Conservation (phyloP, 768 basidiomycete species). For the Rhodotorula diobovata region DNA sequence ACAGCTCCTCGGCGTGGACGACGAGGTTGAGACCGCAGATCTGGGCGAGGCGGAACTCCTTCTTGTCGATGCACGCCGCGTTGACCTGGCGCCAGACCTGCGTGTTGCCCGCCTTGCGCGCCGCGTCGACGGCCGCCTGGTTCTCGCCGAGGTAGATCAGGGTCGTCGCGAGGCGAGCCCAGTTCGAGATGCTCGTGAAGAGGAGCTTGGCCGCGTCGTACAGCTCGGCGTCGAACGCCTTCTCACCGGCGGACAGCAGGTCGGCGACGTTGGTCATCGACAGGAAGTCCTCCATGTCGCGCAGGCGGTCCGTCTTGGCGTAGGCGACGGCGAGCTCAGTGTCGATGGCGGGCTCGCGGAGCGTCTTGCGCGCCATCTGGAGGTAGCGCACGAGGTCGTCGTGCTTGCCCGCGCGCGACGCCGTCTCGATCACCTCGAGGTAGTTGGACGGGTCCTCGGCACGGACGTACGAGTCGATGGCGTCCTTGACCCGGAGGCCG, state of each 20-base stretch:
- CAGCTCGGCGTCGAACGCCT: constrained; percentile 96
- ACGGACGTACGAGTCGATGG: constrained; percentile 98
- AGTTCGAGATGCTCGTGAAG: constrained; percentile 96
- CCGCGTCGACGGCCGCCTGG: constrained; percentile 96
- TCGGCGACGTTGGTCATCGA: constrained; percentile 98
- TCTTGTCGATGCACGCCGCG: constrained; percentile 94
- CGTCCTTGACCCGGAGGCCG: constrained; percentile 94
- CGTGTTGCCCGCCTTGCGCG: constrained; percentile 98
- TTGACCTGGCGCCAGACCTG: constrained; percentile 99
- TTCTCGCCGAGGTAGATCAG: constrained; percentile 98
- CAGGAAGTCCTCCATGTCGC: constrained; percentile 99
- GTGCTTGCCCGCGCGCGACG: constrained; percentile 81
- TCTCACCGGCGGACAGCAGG: constrained; percentile 92
- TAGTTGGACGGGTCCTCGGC: constrained; percentile 93
- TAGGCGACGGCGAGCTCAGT: constrained; percentile 97
- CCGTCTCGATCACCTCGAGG: constrained; percentile 90
- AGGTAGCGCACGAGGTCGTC: constrained; percentile 95
- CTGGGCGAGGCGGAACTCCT: constrained; percentile 94
- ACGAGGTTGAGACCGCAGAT: constrained; percentile 98
- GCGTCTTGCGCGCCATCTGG: constrained; percentile 96
- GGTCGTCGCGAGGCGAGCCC: constrained; percentile 95
- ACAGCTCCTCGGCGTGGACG: constrained; percentile 65
- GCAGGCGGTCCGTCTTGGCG: constrained; percentile 79
- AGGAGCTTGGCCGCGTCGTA: constrained; percentile 95
- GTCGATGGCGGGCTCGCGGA: constrained; percentile 95